Percentiles rank a stretch among this genome's conserved stretches.
Conservation (phyloP, 352 stramenopile species). For the Phytophthora pinifolia region DNA sequence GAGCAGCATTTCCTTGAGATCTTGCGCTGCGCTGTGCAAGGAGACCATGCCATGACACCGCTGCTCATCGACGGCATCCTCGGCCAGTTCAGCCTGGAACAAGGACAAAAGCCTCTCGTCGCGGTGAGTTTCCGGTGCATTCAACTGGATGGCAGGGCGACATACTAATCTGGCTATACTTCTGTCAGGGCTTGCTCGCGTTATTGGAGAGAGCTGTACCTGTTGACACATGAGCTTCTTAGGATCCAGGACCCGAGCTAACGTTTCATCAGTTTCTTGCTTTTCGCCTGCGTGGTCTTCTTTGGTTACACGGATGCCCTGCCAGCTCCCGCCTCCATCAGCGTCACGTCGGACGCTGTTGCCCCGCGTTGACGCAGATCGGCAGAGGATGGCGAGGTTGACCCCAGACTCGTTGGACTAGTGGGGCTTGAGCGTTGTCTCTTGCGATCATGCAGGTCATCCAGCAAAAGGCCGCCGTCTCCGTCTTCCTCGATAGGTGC, state of each 20-base stretch:
- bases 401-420: conserved; percentile 16
- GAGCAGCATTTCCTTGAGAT: conserved; percentile 73
- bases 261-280: background rate
- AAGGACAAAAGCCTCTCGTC: conserved; percentile 48
- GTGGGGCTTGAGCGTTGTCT: conserved; percentile 1
- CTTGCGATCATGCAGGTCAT: conserved; percentile 22
- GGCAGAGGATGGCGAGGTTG: conserved; percentile 22
- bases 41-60: conserved; percentile 61
- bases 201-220: conserved; percentile 25
- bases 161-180: background rate
- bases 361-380: conserved; percentile 32
- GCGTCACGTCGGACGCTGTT: conserved; percentile 4
- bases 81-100: conserved; percentile 31
- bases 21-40: conserved; percentile 67
- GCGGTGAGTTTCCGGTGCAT: conserved; percentile 32
- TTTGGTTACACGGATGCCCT: conserved; percentile 25
- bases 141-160: background rate
- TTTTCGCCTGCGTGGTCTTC: background rate
- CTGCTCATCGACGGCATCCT: conserved; percentile 55
- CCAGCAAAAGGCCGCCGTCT: conserved; percentile 40
- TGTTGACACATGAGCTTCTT: background rate
- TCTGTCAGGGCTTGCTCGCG: conserved; percentile 34
- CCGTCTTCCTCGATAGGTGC: conserved; percentile 25
- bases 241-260: background rate
- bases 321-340: conserved; percentile 24